Conservation (phyloP, 257 asterid genomes). For the Coffea canephora region DNA sequence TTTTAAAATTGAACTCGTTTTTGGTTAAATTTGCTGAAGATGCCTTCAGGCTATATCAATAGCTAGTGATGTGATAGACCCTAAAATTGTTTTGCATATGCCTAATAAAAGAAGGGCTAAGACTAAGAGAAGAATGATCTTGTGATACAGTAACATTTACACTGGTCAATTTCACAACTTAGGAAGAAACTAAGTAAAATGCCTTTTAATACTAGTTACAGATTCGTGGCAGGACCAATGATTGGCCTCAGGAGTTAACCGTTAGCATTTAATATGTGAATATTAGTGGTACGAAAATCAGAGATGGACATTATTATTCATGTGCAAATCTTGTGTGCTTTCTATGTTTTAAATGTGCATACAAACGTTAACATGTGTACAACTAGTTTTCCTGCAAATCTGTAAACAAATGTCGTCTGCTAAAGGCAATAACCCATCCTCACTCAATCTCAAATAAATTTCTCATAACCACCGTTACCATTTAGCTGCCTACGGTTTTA, state of each 20-base stretch:
- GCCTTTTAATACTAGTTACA: neutral
- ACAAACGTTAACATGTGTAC: neutral
- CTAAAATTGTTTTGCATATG: neutral
- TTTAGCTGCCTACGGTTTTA: neutral
- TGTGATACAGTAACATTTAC: neutral
- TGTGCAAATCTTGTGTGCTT: no score
- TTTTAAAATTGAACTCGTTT: neutral
- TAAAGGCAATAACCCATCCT: no score
- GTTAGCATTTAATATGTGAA: no score
- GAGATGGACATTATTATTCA: neutral
- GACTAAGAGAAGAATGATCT: conserved; percentile 3
- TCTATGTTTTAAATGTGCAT: no score
- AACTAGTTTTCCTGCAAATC: neutral
- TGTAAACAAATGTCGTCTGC: no score
- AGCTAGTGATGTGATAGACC: neutral
- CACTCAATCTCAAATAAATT: neutral
- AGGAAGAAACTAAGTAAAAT: neutral
- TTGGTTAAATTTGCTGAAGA: neutral
- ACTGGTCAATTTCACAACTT: neutral
- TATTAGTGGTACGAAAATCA: no score
- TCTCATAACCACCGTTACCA: neutral
- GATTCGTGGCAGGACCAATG: no score
- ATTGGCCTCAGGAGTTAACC: neutral
- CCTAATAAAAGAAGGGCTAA: neutral
- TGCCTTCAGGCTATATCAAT: neutral